Evolutionary conservation across 176 grass and related monocot species (phyloP).

Genomic region (Dactylis glomerata): DNA sequence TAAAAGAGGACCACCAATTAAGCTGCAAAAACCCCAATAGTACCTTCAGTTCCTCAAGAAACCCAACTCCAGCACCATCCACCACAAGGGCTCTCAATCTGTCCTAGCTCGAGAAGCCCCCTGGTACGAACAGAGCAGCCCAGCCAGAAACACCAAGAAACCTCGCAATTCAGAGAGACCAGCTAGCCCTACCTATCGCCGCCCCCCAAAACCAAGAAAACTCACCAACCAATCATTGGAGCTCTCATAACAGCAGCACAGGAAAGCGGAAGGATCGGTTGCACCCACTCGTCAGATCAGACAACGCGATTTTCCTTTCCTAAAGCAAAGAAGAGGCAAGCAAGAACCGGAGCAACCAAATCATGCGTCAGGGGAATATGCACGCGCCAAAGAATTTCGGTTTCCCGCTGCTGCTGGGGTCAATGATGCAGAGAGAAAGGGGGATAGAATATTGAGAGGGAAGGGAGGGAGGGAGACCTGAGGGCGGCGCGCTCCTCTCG

Average conservation of each 20-base stretch:
- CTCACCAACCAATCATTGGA: conserved; percentile 50
- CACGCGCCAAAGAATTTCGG: neutral
- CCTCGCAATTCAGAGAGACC: conserved; percentile 23
- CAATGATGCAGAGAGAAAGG: conserved; percentile 36
- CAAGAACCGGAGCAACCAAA: conserved; percentile 36
- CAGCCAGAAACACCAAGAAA: conserved; percentile 8
- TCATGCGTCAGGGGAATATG: conserved; percentile 35
- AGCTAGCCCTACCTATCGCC: neutral
- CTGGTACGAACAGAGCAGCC: neutral
- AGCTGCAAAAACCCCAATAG: neutral
- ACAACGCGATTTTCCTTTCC: conserved; percentile 6
- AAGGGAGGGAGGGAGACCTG: conserved; percentile 48
- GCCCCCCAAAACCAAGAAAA: conserved; percentile 25
- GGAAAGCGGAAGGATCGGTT: conserved; percentile 37
- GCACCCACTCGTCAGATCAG: conserved; percentile 39
- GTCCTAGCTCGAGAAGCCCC: conserved; percentile 11
- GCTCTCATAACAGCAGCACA: conserved; percentile 21
- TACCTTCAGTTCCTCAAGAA: conserved; percentile 28
- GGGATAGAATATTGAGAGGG: conserved; percentile 37
- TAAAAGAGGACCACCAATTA: neutral
- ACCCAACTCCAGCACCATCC: neutral
- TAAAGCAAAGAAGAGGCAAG: conserved; percentile 22
- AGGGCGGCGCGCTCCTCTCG: conserved; percentile 62
- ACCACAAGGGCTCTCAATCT: neutral
- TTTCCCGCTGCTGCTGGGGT: conserved; percentile 16